Conservation (phyloP, 1,284 basidiomycete genomes). For the Cutaneotrichosporon cyanovorans region DNA sequence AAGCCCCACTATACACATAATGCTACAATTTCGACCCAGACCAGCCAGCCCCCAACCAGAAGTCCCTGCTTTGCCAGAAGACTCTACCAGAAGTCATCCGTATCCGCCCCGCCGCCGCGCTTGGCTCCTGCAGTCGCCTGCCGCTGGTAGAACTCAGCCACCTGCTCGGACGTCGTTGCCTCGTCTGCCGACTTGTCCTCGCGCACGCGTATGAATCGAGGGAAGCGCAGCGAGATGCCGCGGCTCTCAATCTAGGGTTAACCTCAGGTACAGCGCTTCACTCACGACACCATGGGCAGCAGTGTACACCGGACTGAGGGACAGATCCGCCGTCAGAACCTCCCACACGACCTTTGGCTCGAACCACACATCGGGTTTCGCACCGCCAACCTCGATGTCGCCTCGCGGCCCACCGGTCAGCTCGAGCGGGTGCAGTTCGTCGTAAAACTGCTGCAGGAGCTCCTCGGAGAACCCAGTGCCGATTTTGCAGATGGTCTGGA, state of each 20-base stretch:
- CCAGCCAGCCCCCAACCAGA: too few species aligned
- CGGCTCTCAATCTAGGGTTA: conserved; percentile 64
- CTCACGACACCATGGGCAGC: conserved; percentile 90
- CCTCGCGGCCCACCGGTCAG: conserved; percentile 50
- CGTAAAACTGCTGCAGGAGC: conserved; percentile 70
- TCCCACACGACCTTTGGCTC: conserved; percentile 96
- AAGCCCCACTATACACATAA: too few species aligned
- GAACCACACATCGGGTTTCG: conserved; percentile 91
- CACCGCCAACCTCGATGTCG: conserved; percentile 74
- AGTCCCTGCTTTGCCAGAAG: background rate
- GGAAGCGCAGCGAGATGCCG: conserved; percentile 92
- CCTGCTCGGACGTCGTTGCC: conserved; percentile 88
- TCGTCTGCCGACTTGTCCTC: conserved; percentile 91
- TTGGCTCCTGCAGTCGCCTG: conserved; percentile 71
- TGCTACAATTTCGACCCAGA: too few species aligned
- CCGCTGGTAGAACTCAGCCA: conserved; percentile 89
- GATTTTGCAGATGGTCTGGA: conserved; percentile 96
- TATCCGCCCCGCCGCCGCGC: conserved; percentile 52
- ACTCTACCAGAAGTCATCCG: conserved; percentile 73
- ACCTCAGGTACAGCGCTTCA: background rate
- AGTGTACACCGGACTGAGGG: conserved; percentile 91
- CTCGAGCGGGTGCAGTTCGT: conserved; percentile 73
- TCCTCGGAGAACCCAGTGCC: conserved; percentile 98
- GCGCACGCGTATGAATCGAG: conserved; percentile 81
- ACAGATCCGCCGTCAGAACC: conserved; percentile 92